Percentiles rank a stretch among this genome's conserved stretches.
Evolutionary conservation across 129 eudicot species (phyloP).

Genomic region (Ambrosia trifida): DNA sequence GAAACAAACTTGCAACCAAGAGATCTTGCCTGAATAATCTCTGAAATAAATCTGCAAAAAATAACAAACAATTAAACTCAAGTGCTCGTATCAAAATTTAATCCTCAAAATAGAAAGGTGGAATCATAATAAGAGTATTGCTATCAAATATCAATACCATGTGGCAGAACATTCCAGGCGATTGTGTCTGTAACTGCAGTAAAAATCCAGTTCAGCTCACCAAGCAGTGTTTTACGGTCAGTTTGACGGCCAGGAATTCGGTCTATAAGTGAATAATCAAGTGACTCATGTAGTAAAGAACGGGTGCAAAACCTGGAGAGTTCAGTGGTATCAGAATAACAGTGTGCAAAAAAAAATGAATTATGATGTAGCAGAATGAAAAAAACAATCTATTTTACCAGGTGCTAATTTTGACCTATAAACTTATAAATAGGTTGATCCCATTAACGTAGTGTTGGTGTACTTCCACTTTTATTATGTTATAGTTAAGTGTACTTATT

Average conservation of each 20-base stretch:
- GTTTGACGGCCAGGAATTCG: conserved; percentile 97
- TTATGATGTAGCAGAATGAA: background rate
- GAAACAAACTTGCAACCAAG: conserved; percentile 91
- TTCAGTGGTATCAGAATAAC: conserved; percentile 16
- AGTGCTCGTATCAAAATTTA: background rate
- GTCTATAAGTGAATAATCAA: conserved; percentile 91
- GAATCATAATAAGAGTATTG: conserved; percentile 6
- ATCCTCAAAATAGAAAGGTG: conserved; percentile 7
- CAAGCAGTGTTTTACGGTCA: conserved; percentile 95
- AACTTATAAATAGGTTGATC: background rate
- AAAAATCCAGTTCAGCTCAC: conserved; percentile 98
- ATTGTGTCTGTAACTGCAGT: conserved; percentile 97
- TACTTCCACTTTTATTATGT: background rate
- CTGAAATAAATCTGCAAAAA: conserved; percentile 81
- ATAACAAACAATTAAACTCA: background rate
- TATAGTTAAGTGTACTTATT: background rate
- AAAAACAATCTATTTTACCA: background rate
- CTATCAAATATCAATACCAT: conserved; percentile 54
- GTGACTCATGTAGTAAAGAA: conserved; percentile 77
- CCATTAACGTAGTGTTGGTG: background rate
- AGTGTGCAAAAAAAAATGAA: conserved; percentile 14
- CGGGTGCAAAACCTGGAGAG: conserved; percentile 84
- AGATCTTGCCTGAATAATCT: conserved; percentile 95
- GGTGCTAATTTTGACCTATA: background rate
- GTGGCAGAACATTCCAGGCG: conserved; percentile 99